Conservation (phyloP, 148 eudicot species). For the Vaccinium macrocarpon region DNA sequence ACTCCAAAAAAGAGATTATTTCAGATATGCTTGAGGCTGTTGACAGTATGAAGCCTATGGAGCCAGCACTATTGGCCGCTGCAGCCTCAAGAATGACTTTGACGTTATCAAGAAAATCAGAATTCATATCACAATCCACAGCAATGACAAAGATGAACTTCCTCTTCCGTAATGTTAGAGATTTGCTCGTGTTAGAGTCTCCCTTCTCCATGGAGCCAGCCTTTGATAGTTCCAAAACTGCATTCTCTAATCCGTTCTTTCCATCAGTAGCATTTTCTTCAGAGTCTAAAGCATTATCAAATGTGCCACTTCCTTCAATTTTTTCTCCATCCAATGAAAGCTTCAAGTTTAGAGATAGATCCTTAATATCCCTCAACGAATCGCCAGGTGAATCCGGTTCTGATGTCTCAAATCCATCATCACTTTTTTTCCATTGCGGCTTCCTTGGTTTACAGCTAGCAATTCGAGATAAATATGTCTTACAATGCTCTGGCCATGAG, state of each 20-base stretch:
- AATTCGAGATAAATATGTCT: conserved; percentile 65
- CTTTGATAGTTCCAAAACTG: conserved; percentile 53
- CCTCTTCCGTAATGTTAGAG: conserved; percentile 64
- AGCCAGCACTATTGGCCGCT: conserved; percentile 51
- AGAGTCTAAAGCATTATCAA: conserved; percentile 29
- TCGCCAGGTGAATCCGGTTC: conserved; percentile 80
- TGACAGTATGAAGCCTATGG: conserved; percentile 65
- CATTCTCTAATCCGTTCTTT: conserved; percentile 56
- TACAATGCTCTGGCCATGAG: conserved; percentile 94
- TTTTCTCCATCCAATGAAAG: conserved; percentile 79
- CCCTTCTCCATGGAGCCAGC: conserved; percentile 37
- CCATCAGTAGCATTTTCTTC: conserved; percentile 28
- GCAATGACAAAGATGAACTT: conserved; percentile 62
- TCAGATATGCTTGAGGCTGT: conserved; percentile 75
- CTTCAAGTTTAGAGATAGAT: conserved; percentile 72
- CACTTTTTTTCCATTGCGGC: conserved; percentile 71
- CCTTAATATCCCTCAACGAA: conserved; percentile 80
- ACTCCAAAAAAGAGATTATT: conserved; percentile 49
- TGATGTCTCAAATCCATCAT: conserved; percentile 45
- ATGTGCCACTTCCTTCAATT: conserved; percentile 38
- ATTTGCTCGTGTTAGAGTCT: conserved; percentile 43
- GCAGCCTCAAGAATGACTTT: conserved; percentile 49
- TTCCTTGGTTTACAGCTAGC: conserved; percentile 79
- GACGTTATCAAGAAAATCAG: conserved; percentile 45
- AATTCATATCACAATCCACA: conserved; percentile 47